Evolutionary conservation across 192 early-diverging fungal genomes (phyloP), one percentile per base, ranked within the genome.

Genomic region (Gonapodya sp.): DNA sequence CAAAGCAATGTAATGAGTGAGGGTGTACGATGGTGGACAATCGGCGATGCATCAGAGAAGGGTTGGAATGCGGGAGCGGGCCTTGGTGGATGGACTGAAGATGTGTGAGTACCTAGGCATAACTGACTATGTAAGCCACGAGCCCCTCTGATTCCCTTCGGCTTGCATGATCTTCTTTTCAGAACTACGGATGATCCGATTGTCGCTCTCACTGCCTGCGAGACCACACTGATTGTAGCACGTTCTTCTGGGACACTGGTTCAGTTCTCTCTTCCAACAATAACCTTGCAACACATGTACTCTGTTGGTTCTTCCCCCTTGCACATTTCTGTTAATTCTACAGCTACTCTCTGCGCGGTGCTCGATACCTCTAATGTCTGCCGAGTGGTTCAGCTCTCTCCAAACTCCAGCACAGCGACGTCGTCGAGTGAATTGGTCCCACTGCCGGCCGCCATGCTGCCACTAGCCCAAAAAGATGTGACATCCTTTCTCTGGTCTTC

Each of bases 251-350:
- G 90, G 18, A 64, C 81, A 2, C 74, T 91, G 1, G 36, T 85
- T 14, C 88, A 90, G 81, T 87, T 86, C 74, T 35, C 82, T 8
- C 35, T 91, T 24, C 90, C 89, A 36, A 85, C 84, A 36, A 73
- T 91, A n/a, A 83, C 83, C 2, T 81, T 91, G 24, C 86, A 88
- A 30, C 84, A 83, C 79, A 86, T 86, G 80, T 89, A 88, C 77
- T 73, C 82, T 0, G 79, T 85, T 30, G 83, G 82, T 0, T 74
- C 87, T 0, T 84, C 84, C 1, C 82, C 87, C 0, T 80, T 83
- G 2, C 80, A 64, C 16, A 85, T 90, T 16, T 35, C 81, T 0
- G 46, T 90, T 34, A 91, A 91, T 83, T 87, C 83, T 36, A 85
- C 84, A 73, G 82, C 81, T 1, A 84, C 83, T 0, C 79, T 85